Evolutionary conservation across 2,329 filamentous ascomycete species (phyloP), one percentile per base, ranked within the genome.

Genomic region (Teratosphaeria pseudoeucalypti): DNA sequence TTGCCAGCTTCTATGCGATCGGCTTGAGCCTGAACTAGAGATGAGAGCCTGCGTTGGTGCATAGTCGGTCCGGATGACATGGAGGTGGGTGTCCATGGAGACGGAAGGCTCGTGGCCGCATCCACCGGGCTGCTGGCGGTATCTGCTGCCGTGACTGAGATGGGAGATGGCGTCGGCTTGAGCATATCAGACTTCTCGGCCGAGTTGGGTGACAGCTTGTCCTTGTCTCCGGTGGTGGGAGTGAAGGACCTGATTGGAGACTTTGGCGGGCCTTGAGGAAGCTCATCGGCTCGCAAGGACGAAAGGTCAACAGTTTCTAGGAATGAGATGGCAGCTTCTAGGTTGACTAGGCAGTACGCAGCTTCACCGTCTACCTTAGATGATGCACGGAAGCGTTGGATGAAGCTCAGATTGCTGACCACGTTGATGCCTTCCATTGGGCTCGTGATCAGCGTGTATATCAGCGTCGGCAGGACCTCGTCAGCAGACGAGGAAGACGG

Each of bases 401-500:
- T 91, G 72, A 97, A 99, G 66, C 88, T 85, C n/a, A 95, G 79
- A 72, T 99, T 95, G 77, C 92, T 97, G 69, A 96, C 90, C 58
- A 92, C 87, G 72, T 92, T 89, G 55, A 97, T 86, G 37, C 86
- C 84, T 73, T 94, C 89, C 0, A 92, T 88, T 0, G 90, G 87
- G 53, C 92, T 87, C 2, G 91, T 96, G 71, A 99, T 95, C 61
- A 99, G 82, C 0, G 91, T 90, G 76, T 95, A 99, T 62, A 99
- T 99, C 63, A 99, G 81, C 73, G 95, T 96, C 0, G 94, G 94
- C 72, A 99, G 85, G 58, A 99, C 95, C 75, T 97, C 94, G 71
- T 99, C 94, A 2, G 94, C 94, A 0, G 94, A 97, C 0, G 94
- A 96, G 0, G 83, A 83, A 0, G 92, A 83, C 9, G 84, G 82